Conservation (phyloP, 352 stramenopile species). For the Globisporangium emineosum region DNA sequence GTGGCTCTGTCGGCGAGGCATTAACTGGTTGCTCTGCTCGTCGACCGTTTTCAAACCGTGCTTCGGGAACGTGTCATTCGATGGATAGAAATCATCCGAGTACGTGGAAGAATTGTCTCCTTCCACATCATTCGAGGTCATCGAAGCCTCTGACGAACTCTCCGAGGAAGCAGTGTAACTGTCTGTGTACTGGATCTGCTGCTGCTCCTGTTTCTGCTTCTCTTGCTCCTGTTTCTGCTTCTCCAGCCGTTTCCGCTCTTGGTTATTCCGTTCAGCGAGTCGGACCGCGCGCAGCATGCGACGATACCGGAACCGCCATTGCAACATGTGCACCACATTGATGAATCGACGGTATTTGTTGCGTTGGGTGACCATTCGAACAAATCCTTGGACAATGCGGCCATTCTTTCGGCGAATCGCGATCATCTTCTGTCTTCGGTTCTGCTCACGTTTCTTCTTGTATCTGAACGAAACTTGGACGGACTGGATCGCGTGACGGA, state of each 20-base stretch:
- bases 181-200: slow-evolving; percentile 48
- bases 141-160: slow-evolving; percentile 51
- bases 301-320: slow-evolving; percentile 70
- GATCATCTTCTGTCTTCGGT: slow-evolving; percentile 28
- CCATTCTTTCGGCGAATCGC: slow-evolving; percentile 40
- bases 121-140: slow-evolving; percentile 76
- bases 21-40: slow-evolving; percentile 61
- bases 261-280: slow-evolving; percentile 17
- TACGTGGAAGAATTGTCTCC: slow-evolving; percentile 59
- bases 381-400: slow-evolving; percentile 45
- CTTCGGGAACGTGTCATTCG: slow-evolving; percentile 53
- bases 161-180: slow-evolving; percentile 72
- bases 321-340: slow-evolving; percentile 52
- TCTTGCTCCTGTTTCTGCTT: slow-evolving; percentile 19
- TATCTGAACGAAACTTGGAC: slow-evolving; percentile 65
- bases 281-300: slow-evolving; percentile 23
- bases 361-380: slow-evolving; percentile 51
- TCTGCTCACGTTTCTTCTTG: slow-evolving; percentile 37
- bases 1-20: slow-evolving; percentile 29
- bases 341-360: slow-evolving; percentile 56
- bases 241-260: slow-evolving; percentile 20
- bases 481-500: slow-evolving; percentile 44
- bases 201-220: slow-evolving; percentile 25
- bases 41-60: slow-evolving; percentile 71
- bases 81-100: slow-evolving; percentile 62